Base-by-base conservation (phyloP, 2,329 filamentous ascomycete species). In the Seiridium cupressi region DNA sequence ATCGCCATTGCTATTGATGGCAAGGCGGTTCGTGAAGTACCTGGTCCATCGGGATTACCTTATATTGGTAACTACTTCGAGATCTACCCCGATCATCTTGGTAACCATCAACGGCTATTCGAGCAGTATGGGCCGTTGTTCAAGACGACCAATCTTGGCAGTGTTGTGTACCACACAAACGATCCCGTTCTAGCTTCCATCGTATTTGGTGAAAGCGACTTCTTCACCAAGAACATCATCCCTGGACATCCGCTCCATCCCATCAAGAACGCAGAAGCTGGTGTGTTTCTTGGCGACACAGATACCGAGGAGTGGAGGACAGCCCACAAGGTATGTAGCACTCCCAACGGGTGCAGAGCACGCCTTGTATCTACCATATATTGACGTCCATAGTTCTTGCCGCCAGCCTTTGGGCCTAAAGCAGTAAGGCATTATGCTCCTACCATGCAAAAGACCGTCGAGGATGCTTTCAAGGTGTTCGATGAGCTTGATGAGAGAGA, bases 371-470 rank as follows among this genome's bases (percentile, higher is more conserved):
- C 18, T 26, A 26, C 18, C 18, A 26, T 26, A 26, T 26, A 26
- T 26, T 26, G 18, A 26, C 18, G 18, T 26, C 5, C 32, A 49
- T 49, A 49, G 68, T 89, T 87, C 69, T 64, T 88, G 0, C 84
- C 85, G 0, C 84, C 86, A 0, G 81, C 83, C 0, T 73, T 88
- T 9, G 79, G 80, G 0, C 84, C 85, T 38, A 86, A 85, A 66
- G 85, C 85, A 0, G 84, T 88, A 4, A 75, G 81, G 1, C 85
- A 88, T 64, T 88, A 88, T 62, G 79, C 83, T 0, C 84, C 85
- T 0, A 79, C 77, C 0, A 88, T 89, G 83, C 83, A 87, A 62
- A 69, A 76, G 51, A 81, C 80, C 0, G 76, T 84, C 2, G 79
- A 85, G 63, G 73, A 79, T 18, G 70, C 81, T 0, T 86, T 81